Base-by-base conservation (phyloP, 768 basidiomycete genomes). In the Candolleomyces aberdarensis region DNA sequence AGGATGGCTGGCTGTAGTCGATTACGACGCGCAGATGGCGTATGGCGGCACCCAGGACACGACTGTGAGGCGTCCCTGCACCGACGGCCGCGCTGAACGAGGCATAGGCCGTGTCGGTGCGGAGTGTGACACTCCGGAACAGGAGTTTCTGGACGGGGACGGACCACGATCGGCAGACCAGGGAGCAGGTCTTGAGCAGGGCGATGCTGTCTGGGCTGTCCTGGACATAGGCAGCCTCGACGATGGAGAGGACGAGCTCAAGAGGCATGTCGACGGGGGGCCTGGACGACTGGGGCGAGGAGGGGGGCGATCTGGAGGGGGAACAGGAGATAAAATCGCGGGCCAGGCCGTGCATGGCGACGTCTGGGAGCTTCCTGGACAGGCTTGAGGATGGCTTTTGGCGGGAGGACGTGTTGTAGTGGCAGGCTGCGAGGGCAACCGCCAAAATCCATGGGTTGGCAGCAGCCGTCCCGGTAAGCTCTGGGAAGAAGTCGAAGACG, bases 121-220 rank as follows among this genome's bases (percentile, higher is more conserved):
- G 75, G 49, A 91, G 79, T 32, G 74, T 75, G 58, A 89, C 82
- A 50, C 76, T 73, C 58, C 77, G 76, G 72, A 90, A 91, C 51
- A 91, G 76, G 17, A 88, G 78, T 59, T 80, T 83, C 71, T 92
- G 89, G 0, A 86, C 80, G 31, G 80, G 75, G n/a, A 72, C 65
- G 0, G 87, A 83, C 89, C 90, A 91, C 26, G 81, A 76, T 69
- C 75, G 80, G 78, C 83, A 89, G 22, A 91, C 86, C 52, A 91
- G 80, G 3, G 87, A 75, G 66, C 83, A 87, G 51, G 78, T 70
- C 55, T 69, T 71, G 52, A 91, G 77, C 19, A 88, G 75, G 13
- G 70, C 64, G 5, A 46, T 15, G 44, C 72, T 68, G 31, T 61
- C 60, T 29, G 60, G 53, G 14, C 19, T 19, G 64, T 81, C 74